Conservation (phyloP, 1,139 yeast species). For the Hyphopichia khmerensis region DNA sequence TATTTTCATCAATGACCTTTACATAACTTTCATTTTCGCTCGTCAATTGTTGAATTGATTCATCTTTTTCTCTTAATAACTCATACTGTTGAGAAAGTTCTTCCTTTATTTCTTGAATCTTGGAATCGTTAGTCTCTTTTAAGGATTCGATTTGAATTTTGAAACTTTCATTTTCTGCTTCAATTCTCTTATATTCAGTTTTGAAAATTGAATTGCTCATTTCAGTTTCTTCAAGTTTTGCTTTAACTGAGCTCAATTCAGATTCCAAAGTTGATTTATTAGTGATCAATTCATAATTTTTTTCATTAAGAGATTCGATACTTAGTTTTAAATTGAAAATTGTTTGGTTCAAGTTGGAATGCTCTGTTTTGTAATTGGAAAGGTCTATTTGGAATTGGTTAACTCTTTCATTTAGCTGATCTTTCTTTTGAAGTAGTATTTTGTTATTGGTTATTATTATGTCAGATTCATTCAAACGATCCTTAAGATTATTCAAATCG, state of each 20-base stretch:
- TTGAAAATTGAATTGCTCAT: neutral
- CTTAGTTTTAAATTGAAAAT: slow-evolving; percentile 12
- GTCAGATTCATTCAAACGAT: slow-evolving; percentile 4
- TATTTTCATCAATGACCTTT: neutral
- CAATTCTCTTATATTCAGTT: neutral
- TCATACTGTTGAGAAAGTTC: neutral
- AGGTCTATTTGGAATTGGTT: slow-evolving; percentile 15
- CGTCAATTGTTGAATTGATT: neutral
- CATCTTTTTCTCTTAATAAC: neutral
- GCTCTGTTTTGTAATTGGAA: slow-evolving; percentile 10
- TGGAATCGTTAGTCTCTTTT: neutral
- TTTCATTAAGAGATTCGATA: slow-evolving; percentile 7
- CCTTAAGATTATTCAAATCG: slow-evolving; percentile 3
- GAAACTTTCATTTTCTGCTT: slow-evolving; percentile 1
- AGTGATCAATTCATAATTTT: slow-evolving; percentile 9
- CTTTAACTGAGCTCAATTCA: neutral
- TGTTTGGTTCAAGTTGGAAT: slow-evolving; percentile 11
- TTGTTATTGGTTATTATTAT: slow-evolving; percentile 4
- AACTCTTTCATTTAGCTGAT: slow-evolving; percentile 9
- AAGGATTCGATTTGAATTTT: neutral
- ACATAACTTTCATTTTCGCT: neutral
- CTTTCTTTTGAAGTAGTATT: slow-evolving; percentile 8
- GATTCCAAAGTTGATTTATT: neutral
- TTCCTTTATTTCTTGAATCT: neutral
- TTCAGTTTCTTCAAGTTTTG: neutral